These are phyloP conservation scores for Chaetomium sp. DNA, from an alignment of 2,329 filamentous ascomycete genomes.

Conservation along the genomic window DNA sequence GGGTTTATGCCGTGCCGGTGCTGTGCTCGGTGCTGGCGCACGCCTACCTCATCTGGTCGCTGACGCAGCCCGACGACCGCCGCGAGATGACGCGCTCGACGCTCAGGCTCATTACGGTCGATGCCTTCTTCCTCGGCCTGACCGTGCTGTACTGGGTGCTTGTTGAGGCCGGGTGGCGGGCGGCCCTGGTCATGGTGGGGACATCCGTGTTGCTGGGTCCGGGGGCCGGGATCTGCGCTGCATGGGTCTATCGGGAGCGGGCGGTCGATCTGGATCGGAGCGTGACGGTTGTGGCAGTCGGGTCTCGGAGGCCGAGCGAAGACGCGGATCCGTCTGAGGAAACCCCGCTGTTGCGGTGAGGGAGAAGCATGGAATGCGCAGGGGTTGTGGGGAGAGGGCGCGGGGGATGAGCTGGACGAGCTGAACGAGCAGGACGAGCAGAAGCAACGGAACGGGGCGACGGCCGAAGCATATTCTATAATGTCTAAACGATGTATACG, in stretches of 20 bases:
- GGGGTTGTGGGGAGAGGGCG: background rate
- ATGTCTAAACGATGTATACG: slow-evolving; percentile 21
- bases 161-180: slow-evolving; percentile 52
- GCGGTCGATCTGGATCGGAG: slow-evolving; percentile 30
- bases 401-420: background rate
- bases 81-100: slow-evolving; percentile 53
- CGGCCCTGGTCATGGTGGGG: slow-evolving; percentile 35
- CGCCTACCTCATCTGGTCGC: slow-evolving; percentile 45
- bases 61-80: slow-evolving; percentile 48
- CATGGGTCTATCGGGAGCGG: slow-evolving; percentile 40
- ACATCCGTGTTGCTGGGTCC: slow-evolving; percentile 41
- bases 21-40: slow-evolving; percentile 49
- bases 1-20: slow-evolving; percentile 51
- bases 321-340: slow-evolving; percentile 32
- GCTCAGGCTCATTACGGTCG: slow-evolving; percentile 50
- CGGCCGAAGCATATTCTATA: slow-evolving; percentile 5
- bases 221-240: slow-evolving; percentile 43
- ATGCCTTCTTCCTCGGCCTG: slow-evolving; percentile 48
- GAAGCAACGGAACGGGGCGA: background rate
- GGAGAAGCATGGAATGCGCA: background rate
- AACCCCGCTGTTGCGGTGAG: slow-evolving; percentile 38
- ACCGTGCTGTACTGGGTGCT: slow-evolving; percentile 58
- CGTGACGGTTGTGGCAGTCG: slow-evolving; percentile 36
- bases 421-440: background rate
- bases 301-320: slow-evolving; percentile 25